Evolutionary conservation across 306 rosid species (phyloP).

Genomic region (Gastrolobium bilobum): DNA sequence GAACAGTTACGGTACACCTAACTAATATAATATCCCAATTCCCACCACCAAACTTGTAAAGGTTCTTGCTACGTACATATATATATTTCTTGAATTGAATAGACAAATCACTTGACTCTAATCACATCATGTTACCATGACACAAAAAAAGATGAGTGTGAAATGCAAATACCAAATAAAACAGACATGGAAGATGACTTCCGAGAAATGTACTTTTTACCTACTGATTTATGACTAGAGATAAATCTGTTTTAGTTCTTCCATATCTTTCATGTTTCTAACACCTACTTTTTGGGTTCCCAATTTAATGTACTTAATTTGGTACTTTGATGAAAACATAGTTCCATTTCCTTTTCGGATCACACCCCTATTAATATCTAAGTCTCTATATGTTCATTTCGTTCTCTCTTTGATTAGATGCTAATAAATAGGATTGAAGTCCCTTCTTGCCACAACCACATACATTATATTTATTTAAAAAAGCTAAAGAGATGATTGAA

Average conservation of each 20-base stretch:
- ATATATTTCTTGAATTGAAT: conserved; percentile 31
- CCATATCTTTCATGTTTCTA: conserved; percentile 65
- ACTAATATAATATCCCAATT: conserved; percentile 38
- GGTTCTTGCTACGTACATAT: conserved; percentile 20
- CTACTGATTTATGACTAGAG: conserved; percentile 28
- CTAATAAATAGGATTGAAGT: conserved; percentile 24
- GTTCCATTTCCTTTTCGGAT: conserved; percentile 36
- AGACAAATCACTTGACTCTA: conserved; percentile 35
- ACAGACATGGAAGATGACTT: conserved; percentile 51
- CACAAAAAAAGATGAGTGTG: conserved; percentile 9
- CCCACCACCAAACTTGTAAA: conserved; percentile 52
- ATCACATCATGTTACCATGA: conserved; percentile 22
- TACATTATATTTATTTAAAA: conserved; percentile 1
- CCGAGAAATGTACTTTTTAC: conserved; percentile 65
- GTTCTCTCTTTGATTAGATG: not conserved
- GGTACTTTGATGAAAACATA: conserved; percentile 50
- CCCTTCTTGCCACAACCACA: conserved; percentile 29
- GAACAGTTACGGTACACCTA: conserved; percentile 49
- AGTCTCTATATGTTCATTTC: not conserved
- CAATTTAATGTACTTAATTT: conserved; percentile 50
- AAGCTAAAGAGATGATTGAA: conserved; percentile 20
- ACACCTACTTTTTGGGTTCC: conserved; percentile 46
- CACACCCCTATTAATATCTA: conserved; percentile 27
- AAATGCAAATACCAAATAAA: conserved; percentile 42
- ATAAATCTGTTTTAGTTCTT: conserved; percentile 59